Evolutionary conservation across 306 rosid genomes (phyloP).

Genomic region (Parietaria judaica): DNA sequence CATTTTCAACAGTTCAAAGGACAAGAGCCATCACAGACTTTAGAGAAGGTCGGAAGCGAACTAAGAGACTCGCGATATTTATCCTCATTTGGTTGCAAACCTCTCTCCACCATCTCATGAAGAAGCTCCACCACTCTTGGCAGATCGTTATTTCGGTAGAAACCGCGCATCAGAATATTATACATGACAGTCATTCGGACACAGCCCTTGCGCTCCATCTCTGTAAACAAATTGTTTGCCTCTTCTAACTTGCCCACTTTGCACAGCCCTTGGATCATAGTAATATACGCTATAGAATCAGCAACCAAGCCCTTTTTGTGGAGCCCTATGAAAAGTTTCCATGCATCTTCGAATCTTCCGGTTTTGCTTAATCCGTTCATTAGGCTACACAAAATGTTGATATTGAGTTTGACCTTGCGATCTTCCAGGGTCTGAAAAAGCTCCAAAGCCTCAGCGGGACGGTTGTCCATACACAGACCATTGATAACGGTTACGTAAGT

Average conservation of each 20-base stretch:
- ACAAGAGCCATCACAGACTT: conserved; percentile 4
- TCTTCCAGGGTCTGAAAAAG: conserved; percentile 23
- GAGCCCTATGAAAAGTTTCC: conserved; percentile 25
- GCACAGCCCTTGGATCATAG: conserved; percentile 40
- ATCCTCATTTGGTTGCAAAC: conserved; percentile 29
- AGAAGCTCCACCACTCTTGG: conserved; percentile 38
- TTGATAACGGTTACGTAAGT: conserved; percentile 22
- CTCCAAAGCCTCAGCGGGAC: conserved; percentile 30
- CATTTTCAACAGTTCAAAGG: background rate
- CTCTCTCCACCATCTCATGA: conserved; percentile 28
- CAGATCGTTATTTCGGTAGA: conserved; percentile 23
- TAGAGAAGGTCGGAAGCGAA: conserved; percentile 35
- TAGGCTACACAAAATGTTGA: conserved; percentile 15
- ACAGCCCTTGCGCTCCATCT: conserved; percentile 38
- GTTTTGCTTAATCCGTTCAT: conserved; percentile 28
- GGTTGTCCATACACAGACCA: conserved; percentile 37
- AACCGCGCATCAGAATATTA: conserved; percentile 35
- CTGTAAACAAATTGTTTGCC: conserved; percentile 32
- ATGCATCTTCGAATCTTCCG: conserved; percentile 27
- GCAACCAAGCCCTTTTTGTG: conserved; percentile 19
- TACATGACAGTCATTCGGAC: conserved; percentile 24
- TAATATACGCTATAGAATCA: conserved; percentile 24
- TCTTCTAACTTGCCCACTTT: conserved; percentile 24
- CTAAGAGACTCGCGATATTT: conserved; percentile 25
- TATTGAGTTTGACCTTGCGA: conserved; percentile 9